These are phyloP conservation scores for Naganishia sp. DNA, from an alignment of 1,284 basidiomycete species.

Conservation along the genomic window DNA sequence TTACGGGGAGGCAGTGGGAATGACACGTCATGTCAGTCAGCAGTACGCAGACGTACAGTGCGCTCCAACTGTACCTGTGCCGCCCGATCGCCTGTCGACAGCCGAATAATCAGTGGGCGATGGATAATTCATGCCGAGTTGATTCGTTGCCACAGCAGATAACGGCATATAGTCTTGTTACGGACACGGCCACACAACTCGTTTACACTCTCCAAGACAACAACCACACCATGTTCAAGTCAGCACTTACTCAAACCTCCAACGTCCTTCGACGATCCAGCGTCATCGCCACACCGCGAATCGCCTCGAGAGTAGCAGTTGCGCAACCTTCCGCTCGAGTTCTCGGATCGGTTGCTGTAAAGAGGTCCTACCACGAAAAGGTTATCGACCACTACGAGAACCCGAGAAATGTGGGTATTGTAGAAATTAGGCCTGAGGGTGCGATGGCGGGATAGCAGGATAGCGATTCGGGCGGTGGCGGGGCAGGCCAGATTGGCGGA, in stretches of 20 bases:
- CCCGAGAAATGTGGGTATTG: conserved; percentile 79
- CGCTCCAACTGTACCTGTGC: neutral
- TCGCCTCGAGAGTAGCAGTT: conserved; percentile 11
- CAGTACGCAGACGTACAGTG: neutral
- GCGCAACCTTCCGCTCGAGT: conserved; percentile 9
- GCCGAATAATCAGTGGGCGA: conserved; percentile 1
- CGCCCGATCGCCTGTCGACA: neutral
- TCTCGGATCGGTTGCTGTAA: conserved; percentile 18
- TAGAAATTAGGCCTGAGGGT: conserved; percentile 31
- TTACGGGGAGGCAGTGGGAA: neutral
- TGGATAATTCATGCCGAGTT: conserved; percentile 17
- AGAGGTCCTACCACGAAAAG: conserved; percentile 80
- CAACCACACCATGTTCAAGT: conserved; percentile 28
- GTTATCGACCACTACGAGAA: conserved; percentile 95
- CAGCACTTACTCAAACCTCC: conserved; percentile 27
- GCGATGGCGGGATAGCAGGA: neutral
- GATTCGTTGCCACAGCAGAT: conserved; percentile 20
- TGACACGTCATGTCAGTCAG: neutral
- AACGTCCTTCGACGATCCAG: conserved; percentile 21
- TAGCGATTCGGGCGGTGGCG: neutral
- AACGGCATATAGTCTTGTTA: neutral
- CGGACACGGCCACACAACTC: too few species aligned
- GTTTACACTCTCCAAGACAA: neutral
- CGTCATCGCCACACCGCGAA: conserved; percentile 20
- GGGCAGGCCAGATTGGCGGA: neutral